Evolutionary conservation across 306 rosid genomes (phyloP).

Genomic region (Sindora glabra): DNA sequence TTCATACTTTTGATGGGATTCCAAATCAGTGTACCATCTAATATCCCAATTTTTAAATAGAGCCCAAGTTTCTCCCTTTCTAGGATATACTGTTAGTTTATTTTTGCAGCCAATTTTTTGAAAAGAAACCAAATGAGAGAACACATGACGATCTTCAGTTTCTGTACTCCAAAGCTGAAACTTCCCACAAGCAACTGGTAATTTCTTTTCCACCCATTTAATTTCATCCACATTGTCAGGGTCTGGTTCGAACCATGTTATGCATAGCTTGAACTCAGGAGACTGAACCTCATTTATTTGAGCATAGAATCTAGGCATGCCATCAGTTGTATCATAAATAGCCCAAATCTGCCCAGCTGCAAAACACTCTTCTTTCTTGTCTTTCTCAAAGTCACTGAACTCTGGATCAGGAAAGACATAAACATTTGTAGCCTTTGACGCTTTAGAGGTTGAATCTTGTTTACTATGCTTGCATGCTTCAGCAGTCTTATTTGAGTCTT

Average conservation of each 20-base stretch:
- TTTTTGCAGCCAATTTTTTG: conserved; percentile 22
- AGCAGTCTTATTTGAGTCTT: conserved; percentile 10
- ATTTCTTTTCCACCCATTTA: conserved; percentile 23
- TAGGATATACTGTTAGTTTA: conserved; percentile 54
- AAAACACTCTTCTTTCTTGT: conserved; percentile 46
- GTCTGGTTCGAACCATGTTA: conserved; percentile 74
- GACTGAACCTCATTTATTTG: conserved; percentile 44
- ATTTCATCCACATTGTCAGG: conserved; percentile 33
- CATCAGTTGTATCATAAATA: conserved; percentile 55
- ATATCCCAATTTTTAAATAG: conserved; percentile 78
- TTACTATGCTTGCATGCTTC: conserved; percentile 18
- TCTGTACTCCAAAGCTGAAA: conserved; percentile 32
- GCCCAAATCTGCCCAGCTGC: conserved; percentile 79
- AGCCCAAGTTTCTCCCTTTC: conserved; percentile 87
- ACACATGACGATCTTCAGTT: conserved; percentile 32
- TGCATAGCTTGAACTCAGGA: conserved; percentile 55
- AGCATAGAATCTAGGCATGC: conserved; percentile 92
- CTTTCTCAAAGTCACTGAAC: conserved; percentile 62
- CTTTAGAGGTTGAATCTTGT: conserved; percentile 22
- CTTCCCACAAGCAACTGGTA: conserved; percentile 82
- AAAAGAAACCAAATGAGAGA: conserved; percentile 59
- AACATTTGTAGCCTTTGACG: conserved; percentile 1
- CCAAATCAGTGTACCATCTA: conserved; percentile 37
- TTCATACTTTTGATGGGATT: conserved; percentile 34
- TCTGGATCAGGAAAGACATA: conserved; percentile 52